Base-by-base conservation (phyloP, 2,329 filamentous ascomycete species). In the Blastomyces silverae region DNA sequence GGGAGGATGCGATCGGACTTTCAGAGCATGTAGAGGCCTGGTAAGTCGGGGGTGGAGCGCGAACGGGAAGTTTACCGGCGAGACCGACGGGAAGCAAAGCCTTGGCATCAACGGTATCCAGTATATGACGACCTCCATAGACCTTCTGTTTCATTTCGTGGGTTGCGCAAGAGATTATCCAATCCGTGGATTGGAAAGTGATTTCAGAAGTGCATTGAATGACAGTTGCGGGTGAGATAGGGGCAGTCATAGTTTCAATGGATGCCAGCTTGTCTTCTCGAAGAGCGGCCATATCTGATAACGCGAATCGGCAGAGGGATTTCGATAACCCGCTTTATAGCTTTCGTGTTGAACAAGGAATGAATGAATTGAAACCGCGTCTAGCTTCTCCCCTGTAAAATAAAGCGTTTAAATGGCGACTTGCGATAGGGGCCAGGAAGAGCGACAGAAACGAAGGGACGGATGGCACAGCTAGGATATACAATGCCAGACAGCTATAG, bases 261-360 rank as follows among this genome's bases (percentile, higher is more conserved):
- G 11, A 44, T 6, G 39, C 10, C 7, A 22, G 42, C 3, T 48
- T 50, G 58, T 11, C 7, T 31, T 8, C 15, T 31, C 44, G 25
- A 48, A 42, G n/a, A 50, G n/a, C n/a, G 15, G 58, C 44, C 58
- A 61, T 61, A 34, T 37, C 28, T 15, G 58, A 48, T 44, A 42
- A 13, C 20, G n/a, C 11, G 31, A 61, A 48, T 22, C 25, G 13
- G 28, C 25, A 42, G 37, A 39, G 28, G 58, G 37, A 46, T 42
- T 46, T 20, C 7, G 13, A 37, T 48, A 31, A 28, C 22, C 6
- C 1, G 42, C 17, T 34, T 34, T 20, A 8, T 34, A 50, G 22
- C n/a, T 34, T 42, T 37, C 25, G 44, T 11, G 25, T 28, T 34
- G 42, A 50, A 25, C 2, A 61, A 48, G 42, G 58, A 50, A 31